Evolutionary conservation across 345 rosid species (phyloP).

Genomic region (Physaria fendleri): DNA sequence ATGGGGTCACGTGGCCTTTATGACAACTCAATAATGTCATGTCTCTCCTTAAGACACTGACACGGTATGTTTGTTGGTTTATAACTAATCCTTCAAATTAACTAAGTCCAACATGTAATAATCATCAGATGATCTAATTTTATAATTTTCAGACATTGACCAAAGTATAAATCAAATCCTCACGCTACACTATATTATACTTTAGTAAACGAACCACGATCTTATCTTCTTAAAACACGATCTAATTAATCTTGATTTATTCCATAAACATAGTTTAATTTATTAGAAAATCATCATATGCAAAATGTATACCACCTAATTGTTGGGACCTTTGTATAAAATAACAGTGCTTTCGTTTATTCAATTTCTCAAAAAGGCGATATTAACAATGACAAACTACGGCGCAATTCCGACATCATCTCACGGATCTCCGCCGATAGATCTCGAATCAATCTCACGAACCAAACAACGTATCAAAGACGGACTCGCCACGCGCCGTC

Average conservation of each 20-base stretch:
- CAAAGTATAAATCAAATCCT: background rate
- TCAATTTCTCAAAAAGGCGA: too few species aligned
- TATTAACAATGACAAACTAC: slow-evolving; percentile 65
- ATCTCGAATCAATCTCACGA: slow-evolving; percentile 49
- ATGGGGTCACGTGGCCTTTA: slow-evolving; percentile 20
- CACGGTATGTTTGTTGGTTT: background rate
- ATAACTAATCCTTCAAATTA: too few species aligned
- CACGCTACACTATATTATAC: slow-evolving; percentile 4
- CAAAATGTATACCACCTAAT: slow-evolving; percentile 2
- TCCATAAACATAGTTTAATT: too few species aligned
- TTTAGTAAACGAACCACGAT: too few species aligned
- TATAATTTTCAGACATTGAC: background rate
- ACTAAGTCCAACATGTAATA: too few species aligned
- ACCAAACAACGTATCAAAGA: slow-evolving; percentile 52
- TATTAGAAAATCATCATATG: too few species aligned
- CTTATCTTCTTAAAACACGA: background rate
- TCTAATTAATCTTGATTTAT: background rate
- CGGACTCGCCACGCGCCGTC: slow-evolving; percentile 52
- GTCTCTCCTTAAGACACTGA: too few species aligned
- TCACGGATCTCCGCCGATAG: slow-evolving; percentile 24
- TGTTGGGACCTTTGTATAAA: background rate
- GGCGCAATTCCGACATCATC: slow-evolving; percentile 79
- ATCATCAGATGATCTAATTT: too few species aligned
- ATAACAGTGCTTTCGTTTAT: background rate
- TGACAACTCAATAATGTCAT: slow-evolving; percentile 18